Conservation (phyloP, 2,329 filamentous ascomycete genomes). For the Tympanopsis confertula region DNA sequence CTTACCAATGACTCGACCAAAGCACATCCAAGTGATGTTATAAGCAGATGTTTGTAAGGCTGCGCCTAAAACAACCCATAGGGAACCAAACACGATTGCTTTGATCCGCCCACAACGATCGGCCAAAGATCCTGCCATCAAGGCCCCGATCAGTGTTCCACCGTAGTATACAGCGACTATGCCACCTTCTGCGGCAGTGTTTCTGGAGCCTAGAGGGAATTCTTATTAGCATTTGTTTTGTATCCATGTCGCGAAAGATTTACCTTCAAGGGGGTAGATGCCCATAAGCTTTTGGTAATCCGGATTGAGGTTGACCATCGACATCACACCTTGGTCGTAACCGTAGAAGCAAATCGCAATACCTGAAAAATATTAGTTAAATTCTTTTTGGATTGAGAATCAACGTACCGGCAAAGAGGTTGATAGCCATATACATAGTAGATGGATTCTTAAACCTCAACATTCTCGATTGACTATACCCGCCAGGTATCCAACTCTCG, state of each 20-base stretch:
- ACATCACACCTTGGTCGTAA: conserved; percentile 9
- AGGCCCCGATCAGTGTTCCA: conserved; percentile 8
- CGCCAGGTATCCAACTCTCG: conserved; percentile 7
- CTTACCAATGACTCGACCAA: not conserved
- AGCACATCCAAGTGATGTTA: not conserved
- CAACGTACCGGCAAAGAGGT: conserved; percentile 8
- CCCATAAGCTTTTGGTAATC: conserved; percentile 7
- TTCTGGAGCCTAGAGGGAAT: conserved; percentile 3
- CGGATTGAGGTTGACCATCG: conserved; percentile 9
- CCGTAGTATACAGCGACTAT: conserved; percentile 6
- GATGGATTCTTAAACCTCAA: conserved; percentile 9
- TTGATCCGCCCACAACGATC: not conserved
- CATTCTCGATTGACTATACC: conserved; percentile 8
- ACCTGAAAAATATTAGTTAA: conserved; percentile 1
- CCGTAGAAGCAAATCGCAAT: conserved; percentile 11
- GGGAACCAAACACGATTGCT: not conserved
- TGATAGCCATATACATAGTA: conserved; percentile 10
- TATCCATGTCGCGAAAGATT: no score
- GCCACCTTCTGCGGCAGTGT: conserved; percentile 7
- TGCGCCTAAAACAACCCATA: not conserved
- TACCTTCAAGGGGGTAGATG: conserved; percentile 3
- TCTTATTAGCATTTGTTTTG: no score
- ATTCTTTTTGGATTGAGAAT: not conserved
- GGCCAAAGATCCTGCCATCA: conserved; percentile 7
- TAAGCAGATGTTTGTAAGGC: not conserved